phyloP scores from a whole-genome alignment of 140 eudicot genomes.

The Senecio squalidus region DNA sequence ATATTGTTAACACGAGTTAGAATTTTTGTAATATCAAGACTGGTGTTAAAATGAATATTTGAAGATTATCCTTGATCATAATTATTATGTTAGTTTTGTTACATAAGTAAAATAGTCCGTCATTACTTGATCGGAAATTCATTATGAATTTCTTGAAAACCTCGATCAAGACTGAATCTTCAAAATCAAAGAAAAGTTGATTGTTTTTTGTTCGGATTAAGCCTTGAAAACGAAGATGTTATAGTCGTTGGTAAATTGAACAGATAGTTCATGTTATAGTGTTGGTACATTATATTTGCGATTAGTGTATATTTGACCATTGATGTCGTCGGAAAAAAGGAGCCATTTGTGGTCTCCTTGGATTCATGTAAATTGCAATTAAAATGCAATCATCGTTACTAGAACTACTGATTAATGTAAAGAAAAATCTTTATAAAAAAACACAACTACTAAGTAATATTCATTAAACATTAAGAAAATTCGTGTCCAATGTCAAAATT shows the following conservation, averaged over 20 bases:
- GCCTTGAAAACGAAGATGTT: constrained; percentile 76
- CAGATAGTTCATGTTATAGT: constrained; percentile 54
- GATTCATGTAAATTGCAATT: not conserved
- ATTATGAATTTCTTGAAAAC: constrained; percentile 42
- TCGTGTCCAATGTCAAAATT: no score
- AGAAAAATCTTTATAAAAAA: no score
- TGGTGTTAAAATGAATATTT: no score
- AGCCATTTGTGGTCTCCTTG: not conserved
- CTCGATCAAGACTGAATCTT: constrained; percentile 36
- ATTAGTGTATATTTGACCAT: constrained; percentile 1
- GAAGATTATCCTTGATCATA: no score
- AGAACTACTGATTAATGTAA: no score
- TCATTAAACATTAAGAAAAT: no score
- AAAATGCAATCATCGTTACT: no score
- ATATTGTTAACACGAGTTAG: no score
- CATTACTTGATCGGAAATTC: constrained; percentile 72
- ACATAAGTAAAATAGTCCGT: no score
- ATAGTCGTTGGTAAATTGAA: constrained; percentile 72
- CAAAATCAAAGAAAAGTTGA: constrained; percentile 45
- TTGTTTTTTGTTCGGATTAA: constrained; percentile 48
- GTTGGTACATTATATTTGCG: not conserved
- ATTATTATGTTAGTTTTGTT: no score
- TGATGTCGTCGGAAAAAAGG: constrained; percentile 5
- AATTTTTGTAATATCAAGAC: no score
- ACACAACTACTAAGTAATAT: no score